Evolutionary conservation across 768 basidiomycete species (phyloP), one percentile per base, ranked within the genome.

Genomic region (Myochromella boudieri): DNA sequence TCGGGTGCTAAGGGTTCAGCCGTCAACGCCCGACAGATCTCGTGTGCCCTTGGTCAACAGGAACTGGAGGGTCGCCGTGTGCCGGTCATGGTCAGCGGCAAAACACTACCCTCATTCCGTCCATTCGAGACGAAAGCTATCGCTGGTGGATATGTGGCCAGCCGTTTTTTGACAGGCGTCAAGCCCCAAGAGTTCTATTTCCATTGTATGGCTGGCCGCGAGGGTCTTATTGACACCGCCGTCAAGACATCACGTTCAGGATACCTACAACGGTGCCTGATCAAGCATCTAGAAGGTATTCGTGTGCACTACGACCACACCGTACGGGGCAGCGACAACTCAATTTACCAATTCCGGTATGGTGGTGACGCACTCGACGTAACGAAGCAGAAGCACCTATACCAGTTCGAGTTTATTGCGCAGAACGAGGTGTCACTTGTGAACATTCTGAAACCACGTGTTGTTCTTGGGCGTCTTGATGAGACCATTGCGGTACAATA

Each of bases 131-230:
- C 97, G n/a, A 88, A 85, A 51, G 94, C 97, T 4, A 92, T 97
- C 51, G 95, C 97, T 10, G 97, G 97, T 60, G 97, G 97, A 6
- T 99, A 95, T 65, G 91, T 99, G 37, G 94, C 91, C 11, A 97
- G 95, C 65, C 92, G 97, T 27, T 99, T 99, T 78, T 80, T 99
- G 74, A 98, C 97, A 6, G 97, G 97, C 44, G 84, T 99, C 65
- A 91, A 88, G 57, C 97, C 97, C 0, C 97, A 99, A 64, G 97
- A 99, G 66, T 99, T 97, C 70, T 99, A 97, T 72, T 99, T 99
- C 78, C 97, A 99, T 70, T 98, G 97, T 63, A 99, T 99, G 97
- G 97, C 97, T 48, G 97, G 97, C 42, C 83, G 97, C 57, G 97
- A 99, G 72, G 97, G 97, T 61, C 79, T 99, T 29, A 99, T 99